These are phyloP conservation scores for Mycena indigotica DNA, from an alignment of 768 basidiomycete species.

Conservation along the genomic window DNA sequence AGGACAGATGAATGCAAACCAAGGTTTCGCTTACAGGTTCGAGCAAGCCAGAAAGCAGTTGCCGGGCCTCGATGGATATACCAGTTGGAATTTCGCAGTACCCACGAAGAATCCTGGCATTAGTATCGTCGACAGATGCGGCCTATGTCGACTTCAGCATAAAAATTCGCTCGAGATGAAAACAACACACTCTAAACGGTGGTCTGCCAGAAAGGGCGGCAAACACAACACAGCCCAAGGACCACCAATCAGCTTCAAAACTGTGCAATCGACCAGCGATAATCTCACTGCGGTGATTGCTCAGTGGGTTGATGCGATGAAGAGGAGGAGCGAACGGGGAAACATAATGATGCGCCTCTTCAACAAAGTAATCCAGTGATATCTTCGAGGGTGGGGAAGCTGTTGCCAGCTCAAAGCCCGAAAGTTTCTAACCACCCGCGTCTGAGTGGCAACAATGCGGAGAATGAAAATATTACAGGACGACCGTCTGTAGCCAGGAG, in stretches of 20 bases:
- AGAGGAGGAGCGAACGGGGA: constrained; percentile 42
- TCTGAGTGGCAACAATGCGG: too few species aligned
- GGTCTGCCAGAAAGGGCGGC: constrained; percentile 38
- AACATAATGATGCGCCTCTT: constrained; percentile 32
- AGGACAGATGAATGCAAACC: constrained; percentile 7
- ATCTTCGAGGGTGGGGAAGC: constrained; percentile 28
- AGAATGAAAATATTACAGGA: constrained; percentile 19
- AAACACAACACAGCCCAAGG: constrained; percentile 44
- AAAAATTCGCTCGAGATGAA: not conserved
- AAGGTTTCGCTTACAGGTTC: constrained; percentile 27
- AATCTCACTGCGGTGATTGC: constrained; percentile 39
- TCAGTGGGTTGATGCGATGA: not conserved
- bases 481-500: constrained; percentile 42
- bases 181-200: constrained; percentile 33
- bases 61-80: constrained; percentile 27
- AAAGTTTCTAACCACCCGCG: constrained; percentile 55
- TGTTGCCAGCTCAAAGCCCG: constrained; percentile 42
- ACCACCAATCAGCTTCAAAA: constrained; percentile 49
- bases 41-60: constrained; percentile 31
- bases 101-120: constrained; percentile 27
- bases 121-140: constrained; percentile 19
- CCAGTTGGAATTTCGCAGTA: constrained; percentile 28
- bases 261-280: constrained; percentile 32
- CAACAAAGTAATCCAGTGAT: constrained; percentile 21
- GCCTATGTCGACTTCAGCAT: constrained; percentile 19